Evolutionary conservation across 2,329 filamentous ascomycete species (phyloP), one percentile per base, ranked within the genome.

Genomic region (Apiospora phragmitis): DNA sequence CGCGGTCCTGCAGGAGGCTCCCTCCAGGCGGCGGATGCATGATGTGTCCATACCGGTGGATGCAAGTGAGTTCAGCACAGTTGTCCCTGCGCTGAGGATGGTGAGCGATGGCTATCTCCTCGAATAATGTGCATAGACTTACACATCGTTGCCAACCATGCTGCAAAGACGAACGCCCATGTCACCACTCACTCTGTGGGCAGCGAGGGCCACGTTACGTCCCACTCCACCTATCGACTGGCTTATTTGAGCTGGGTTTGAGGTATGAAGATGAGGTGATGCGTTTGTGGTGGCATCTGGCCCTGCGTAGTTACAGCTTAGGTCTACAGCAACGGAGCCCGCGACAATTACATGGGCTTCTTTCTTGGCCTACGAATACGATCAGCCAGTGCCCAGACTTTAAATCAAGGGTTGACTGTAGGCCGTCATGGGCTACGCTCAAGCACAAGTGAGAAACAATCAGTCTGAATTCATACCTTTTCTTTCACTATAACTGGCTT

Each of bases 201-300:
- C 91, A 62, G 95, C 95, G 66, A 94, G 88, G 21, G 96, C 94
- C 62, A 98, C 94, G 77, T 98, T 98, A 77, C 94, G 92, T 8
- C 94, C 96, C 9, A 98, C 96, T 8, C 96, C 96, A 16, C 96
- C 96, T 9, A 98, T 88, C 0, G 92, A 93, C 78, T 97, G 94
- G 45, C 84, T 90, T 74, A 98, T 97, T 18, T 85, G 84, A 9
- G 94, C 90, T 67, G 93, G 93, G 77, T 98, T 98, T 0, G 95
- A 98, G 0, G 94, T 97, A 71, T 95, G 89, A 47, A 91, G 84
- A 68, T 87, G 83, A 7, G 90, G 87, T 5, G 81, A 79, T 9
- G 77, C 74, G 55, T 79, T 73, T 71, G 73, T 75, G 43, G 74
- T 69, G 2, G 76, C 69, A 55, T 76, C 75, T 66, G 77, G 74